phyloP scores from a whole-genome alignment of 2,329 filamentous ascomycete genomes.

The Fusarium mexicanum region DNA sequence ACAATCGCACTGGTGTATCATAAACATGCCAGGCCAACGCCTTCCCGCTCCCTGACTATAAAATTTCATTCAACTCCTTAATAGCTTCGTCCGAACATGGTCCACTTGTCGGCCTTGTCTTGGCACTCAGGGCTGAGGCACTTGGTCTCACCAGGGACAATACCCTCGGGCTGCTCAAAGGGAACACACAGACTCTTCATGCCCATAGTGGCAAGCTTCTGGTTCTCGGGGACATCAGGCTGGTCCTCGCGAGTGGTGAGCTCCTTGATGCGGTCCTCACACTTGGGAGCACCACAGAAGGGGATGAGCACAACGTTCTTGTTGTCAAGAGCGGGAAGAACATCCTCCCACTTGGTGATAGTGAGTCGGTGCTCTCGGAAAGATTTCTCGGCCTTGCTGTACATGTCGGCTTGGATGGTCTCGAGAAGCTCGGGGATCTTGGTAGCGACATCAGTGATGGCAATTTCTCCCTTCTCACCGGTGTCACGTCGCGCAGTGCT shows the following conservation, averaged over 20 bases:
- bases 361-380: slow-evolving; percentile 84
- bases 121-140: slow-evolving; percentile 91
- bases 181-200: slow-evolving; percentile 77
- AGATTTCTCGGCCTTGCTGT: slow-evolving; percentile 76
- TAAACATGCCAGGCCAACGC: slow-evolving; percentile 44
- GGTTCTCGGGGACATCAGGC: slow-evolving; percentile 61
- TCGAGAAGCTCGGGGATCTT: slow-evolving; percentile 85
- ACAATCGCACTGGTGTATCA: slow-evolving; percentile 45
- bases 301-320: slow-evolving; percentile 96
- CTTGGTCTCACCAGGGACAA: slow-evolving; percentile 84
- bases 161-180: slow-evolving; percentile 85
- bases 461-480: slow-evolving; percentile 81
- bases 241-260: slow-evolving; percentile 79
- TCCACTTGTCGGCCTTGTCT: slow-evolving; percentile 81
- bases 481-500: slow-evolving; percentile 89
- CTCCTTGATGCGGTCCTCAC: slow-evolving; percentile 95
- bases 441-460: slow-evolving; percentile 76
- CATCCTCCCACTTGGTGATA: slow-evolving; percentile 89
- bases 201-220: slow-evolving; percentile 67
- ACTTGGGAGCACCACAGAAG: slow-evolving; percentile 82
- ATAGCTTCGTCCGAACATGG: slow-evolving; percentile 87
- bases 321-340: slow-evolving; percentile 86
- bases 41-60: slow-evolving; percentile 39
- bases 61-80: slow-evolving; percentile 47
- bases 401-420: slow-evolving; percentile 87